Conservation (phyloP, 1,284 basidiomycete species). For the Ustilago curta region DNA sequence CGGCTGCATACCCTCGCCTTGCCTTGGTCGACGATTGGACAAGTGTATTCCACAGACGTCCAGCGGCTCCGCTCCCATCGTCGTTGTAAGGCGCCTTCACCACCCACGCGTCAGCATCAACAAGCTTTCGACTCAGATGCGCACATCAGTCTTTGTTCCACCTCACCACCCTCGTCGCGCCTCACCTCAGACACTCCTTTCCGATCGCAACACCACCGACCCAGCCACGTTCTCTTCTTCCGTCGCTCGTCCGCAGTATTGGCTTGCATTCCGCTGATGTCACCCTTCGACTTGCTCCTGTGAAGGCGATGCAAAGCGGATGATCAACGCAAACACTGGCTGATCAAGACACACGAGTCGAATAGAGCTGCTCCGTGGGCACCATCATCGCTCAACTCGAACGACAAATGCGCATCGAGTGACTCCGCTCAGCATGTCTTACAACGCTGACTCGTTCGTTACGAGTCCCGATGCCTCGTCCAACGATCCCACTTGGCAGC, state of each 20-base stretch:
- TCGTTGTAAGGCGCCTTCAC: background rate
- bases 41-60: too few relatives aligned
- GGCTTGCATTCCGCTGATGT: background rate
- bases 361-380: conserved; percentile 6
- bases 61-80: background rate
- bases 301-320: conserved; percentile 2
- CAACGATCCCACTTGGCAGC: conserved; percentile 30
- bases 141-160: background rate
- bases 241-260: background rate
- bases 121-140: conserved; percentile 1
- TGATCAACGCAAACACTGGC: background rate
- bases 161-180: background rate
- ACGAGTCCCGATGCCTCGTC: conserved; percentile 18
- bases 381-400: background rate
- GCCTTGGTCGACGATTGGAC: too few relatives aligned
- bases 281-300: background rate
- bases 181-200: background rate
- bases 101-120: background rate
- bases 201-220: background rate
- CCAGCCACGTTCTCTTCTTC: background rate
- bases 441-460: conserved; percentile 29
- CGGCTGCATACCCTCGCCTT: too few relatives aligned
- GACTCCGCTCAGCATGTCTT: conserved; percentile 32
- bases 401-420: conserved; percentile 7
- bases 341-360: background rate